phyloP scores from a whole-genome alignment of 1,284 basidiomycete species.

The Dichomitus squalens region DNA sequence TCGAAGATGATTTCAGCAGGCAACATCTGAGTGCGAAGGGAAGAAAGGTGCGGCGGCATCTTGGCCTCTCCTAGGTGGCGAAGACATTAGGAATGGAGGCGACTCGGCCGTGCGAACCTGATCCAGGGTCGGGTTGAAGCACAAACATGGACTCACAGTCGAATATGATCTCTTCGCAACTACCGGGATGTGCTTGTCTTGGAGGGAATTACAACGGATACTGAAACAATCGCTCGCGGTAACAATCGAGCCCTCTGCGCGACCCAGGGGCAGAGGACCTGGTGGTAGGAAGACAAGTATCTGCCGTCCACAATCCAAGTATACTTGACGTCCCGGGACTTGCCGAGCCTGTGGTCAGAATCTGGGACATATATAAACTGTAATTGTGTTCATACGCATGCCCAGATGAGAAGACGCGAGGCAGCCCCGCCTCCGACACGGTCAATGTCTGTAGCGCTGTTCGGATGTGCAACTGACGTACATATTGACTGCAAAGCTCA shows the following conservation, averaged over 20 bases:
- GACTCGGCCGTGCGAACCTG: background rate
- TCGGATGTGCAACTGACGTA: background rate
- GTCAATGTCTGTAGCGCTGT: background rate
- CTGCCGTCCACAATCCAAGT: background rate
- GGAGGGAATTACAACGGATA: background rate
- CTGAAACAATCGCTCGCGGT: background rate
- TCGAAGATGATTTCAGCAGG: conserved; percentile 15
- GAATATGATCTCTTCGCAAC: background rate
- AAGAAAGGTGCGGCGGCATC: background rate
- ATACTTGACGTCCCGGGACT: background rate
- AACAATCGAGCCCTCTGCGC: background rate
- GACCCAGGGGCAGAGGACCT: background rate
- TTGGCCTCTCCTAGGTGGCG: background rate
- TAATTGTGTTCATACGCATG: background rate
- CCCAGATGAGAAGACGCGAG: background rate
- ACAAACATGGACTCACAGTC: background rate
- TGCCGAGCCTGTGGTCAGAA: background rate
- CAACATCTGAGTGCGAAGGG: background rate
- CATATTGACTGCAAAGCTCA: background rate
- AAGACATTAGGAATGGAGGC: background rate
- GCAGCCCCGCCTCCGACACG: background rate
- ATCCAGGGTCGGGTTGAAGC: background rate
- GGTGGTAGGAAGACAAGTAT: background rate
- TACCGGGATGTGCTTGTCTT: background rate
- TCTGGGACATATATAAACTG: background rate